phyloP scores from a whole-genome alignment of 139 green algal genomes.

The Chlorella sorokiniana region DNA sequence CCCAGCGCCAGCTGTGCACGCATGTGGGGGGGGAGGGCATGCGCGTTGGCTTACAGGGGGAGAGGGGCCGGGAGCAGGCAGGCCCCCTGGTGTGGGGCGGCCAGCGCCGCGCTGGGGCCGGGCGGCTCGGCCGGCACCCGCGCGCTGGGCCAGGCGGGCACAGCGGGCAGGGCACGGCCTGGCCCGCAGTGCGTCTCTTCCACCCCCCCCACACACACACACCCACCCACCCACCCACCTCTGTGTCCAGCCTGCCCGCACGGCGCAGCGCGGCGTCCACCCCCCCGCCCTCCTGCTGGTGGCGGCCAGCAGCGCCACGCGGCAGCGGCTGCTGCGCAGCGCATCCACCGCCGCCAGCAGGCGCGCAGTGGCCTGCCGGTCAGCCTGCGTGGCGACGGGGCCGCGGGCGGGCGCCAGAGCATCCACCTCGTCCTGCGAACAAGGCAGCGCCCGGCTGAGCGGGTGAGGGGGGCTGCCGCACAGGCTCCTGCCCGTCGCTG shows the following conservation, averaged over 20 bases:
- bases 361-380: constrained; percentile 20
- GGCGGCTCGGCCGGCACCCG: background rate
- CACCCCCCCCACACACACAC: background rate
- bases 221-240: background rate
- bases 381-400: background rate
- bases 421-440: constrained; percentile 49
- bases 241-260: constrained; percentile 71
- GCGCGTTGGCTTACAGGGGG: background rate
- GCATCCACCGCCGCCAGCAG: constrained; percentile 39
- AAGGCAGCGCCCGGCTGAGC: background rate
- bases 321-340: constrained; percentile 17
- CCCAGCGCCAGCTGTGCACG: constrained; percentile 90
- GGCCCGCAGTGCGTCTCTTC: background rate
- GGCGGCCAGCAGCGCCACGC: constrained; percentile 63
- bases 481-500: too few species aligned
- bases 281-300: constrained; percentile 93
- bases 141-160: too few species aligned
- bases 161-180: too few species aligned
- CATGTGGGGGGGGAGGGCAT: background rate
- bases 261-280: constrained; percentile 89
- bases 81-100: background rate
- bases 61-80: background rate
- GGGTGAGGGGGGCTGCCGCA: background rate
- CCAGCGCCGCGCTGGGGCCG: too few species aligned
- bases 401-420: constrained; percentile 44